Base-by-base conservation (phyloP, 2,329 filamentous ascomycete species). In the Balansia obtecta region DNA sequence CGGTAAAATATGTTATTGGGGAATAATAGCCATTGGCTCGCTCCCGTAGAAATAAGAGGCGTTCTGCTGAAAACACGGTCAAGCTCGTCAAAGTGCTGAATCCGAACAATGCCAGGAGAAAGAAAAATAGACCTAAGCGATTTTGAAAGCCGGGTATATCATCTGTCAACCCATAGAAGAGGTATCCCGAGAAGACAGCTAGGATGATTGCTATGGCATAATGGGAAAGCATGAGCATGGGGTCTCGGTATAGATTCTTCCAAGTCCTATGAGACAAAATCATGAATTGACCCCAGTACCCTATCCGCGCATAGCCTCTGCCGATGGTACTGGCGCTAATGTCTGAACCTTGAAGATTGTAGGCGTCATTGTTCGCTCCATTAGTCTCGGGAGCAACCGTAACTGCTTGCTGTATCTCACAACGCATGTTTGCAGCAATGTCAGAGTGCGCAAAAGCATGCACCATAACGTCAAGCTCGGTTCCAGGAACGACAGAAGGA, bases 61-160 rank as follows among this genome's bases (percentile, higher is more conserved):
- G 79, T 67, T 98, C 93, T 0, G 87, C 80, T 0, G 89, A 89
- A 66, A 98, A 98, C 11, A 96, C 91, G 32, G 86, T 95, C 50
- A 98, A 74, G 59, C 87, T 94, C 0, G 93, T 97, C 39, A 98
- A 74, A 0, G 91, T 96, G 67, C 88, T 95, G 73, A 98, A 98
- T 10, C 93, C 93, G 60, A 97, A 98, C 2, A 98, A 77, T 0
- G 93, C 89, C 1, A 98, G 77, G 34, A 98, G 76, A 72, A 98
- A 98, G 73, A 98, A 95, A 77, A 98, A 98, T 13, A 98, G 79
- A 55, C 93, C 93, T 5, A 98, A 82, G 18, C 93, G 82, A 66
- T 98, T 98, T 67, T 98, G 93, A 77, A 98, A 98, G 34, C 94
- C 93, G 54, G 88, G 85, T 58, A 98, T 95, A 61, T 98, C 90